Conservation (phyloP, 2,329 filamentous ascomycete genomes). For the Fusarium tjaetaba region DNA sequence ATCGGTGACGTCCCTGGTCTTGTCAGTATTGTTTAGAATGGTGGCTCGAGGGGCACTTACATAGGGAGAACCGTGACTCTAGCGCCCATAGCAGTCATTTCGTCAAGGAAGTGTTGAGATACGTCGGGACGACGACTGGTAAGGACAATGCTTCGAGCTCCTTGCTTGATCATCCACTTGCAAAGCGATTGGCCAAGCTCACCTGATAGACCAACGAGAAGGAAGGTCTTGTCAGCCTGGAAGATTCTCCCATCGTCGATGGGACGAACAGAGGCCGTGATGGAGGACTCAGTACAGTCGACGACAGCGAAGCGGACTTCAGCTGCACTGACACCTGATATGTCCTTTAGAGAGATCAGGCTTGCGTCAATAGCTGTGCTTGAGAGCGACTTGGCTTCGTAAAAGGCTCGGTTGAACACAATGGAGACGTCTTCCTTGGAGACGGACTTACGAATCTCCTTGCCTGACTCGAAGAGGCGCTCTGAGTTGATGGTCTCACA, state of each 20-base stretch:
- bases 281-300: not conserved
- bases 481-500: not conserved
- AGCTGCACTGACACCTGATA: not conserved
- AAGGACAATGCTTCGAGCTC: not conserved
- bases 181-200: not conserved
- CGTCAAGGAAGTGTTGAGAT: not conserved
- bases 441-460: fast-evolving
- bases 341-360: not conserved
- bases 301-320: not conserved
- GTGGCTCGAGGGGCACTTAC: not conserved
- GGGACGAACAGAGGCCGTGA: not conserved
- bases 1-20: not conserved
- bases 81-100: not conserved
- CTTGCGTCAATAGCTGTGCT: not conserved
- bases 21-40: too few species aligned
- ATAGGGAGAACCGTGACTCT: not conserved
- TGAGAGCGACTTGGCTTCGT: not conserved
- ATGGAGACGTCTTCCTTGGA: not conserved
- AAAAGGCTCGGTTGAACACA: fast-evolving
- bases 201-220: not conserved
- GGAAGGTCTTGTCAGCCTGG: not conserved
- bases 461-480: fast-evolving
- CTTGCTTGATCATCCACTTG: not conserved
- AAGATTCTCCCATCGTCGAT: not conserved
- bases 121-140: not conserved